phyloP scores from a whole-genome alignment of 768 basidiomycete species.

The Coprinopsis cinerea region DNA sequence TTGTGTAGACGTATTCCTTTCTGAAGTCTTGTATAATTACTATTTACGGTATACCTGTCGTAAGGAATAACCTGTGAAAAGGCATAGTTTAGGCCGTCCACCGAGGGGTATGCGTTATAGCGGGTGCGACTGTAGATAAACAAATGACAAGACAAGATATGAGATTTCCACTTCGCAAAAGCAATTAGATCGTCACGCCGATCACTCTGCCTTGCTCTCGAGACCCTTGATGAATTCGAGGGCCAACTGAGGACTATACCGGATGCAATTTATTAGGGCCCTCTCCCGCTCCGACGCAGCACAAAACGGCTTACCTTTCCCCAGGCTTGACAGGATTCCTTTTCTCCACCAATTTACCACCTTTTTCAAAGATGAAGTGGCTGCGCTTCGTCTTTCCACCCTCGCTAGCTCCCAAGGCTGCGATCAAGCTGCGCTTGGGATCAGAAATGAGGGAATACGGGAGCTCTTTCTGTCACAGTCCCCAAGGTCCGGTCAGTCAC shows the following conservation, averaged over 20 bases:
- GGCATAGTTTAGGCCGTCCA: too few species aligned
- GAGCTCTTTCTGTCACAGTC: slow-evolving; percentile 58
- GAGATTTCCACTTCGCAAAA: not conserved
- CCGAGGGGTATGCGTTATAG: too few species aligned
- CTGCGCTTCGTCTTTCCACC: slow-evolving; percentile 85
- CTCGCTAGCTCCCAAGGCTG: slow-evolving; percentile 73
- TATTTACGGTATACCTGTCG: too few species aligned
- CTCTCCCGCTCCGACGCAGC: not conserved
- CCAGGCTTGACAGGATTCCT: slow-evolving; percentile 81
- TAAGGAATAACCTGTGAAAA: too few species aligned
- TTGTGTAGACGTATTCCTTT: too few species aligned
- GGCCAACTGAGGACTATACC: slow-evolving; percentile 51
- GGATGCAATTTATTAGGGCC: not conserved
- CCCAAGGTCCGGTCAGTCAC: not conserved
- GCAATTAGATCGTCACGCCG: not conserved
- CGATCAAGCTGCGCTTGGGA: slow-evolving; percentile 74
- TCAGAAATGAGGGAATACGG: slow-evolving; percentile 88
- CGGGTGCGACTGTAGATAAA: too few species aligned
- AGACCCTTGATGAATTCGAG: slow-evolving; percentile 62
- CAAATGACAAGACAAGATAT: not conserved
- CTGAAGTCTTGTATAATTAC: too few species aligned
- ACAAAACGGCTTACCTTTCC: slow-evolving; percentile 56
- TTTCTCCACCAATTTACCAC: slow-evolving; percentile 83
- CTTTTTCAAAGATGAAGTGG: slow-evolving; percentile 91
- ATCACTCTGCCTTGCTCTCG: slow-evolving; percentile 7